A percentile compares a stretch with the other conserved stretches of the same genome.
These are phyloP conservation scores for Exophiala sideris DNA, from an alignment of 2,329 filamentous ascomycete genomes.

Conservation along the genomic window DNA sequence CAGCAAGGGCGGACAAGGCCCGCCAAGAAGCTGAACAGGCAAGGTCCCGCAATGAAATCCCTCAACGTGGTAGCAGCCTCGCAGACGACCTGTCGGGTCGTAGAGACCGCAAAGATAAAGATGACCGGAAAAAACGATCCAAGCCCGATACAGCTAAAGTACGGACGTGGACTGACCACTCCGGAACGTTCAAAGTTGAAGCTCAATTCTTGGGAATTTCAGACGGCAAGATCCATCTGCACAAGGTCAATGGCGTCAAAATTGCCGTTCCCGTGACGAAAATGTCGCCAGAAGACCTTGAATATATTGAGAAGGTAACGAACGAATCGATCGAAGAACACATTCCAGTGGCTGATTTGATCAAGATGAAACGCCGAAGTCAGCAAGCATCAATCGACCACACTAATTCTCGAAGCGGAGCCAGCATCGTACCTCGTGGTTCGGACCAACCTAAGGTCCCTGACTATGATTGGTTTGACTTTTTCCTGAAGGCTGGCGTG, in stretches of 20 bases:
- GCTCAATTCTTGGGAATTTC: constrained; percentile 92
- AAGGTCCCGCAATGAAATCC: constrained; percentile 58
- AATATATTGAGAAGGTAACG: constrained; percentile 87
- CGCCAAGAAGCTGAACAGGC: constrained; percentile 52
- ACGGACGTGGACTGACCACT: constrained; percentile 90
- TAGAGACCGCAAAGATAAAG: constrained; percentile 59
- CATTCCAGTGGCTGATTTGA: constrained; percentile 77
- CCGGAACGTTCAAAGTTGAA: constrained; percentile 94
- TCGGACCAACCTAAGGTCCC: constrained; percentile 38
- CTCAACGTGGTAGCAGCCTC: constrained; percentile 76
- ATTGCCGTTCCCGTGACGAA: constrained; percentile 94
- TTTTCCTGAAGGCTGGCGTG: constrained; percentile 90
- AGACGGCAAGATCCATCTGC: constrained; percentile 94
- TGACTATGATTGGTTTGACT: constrained; percentile 98
- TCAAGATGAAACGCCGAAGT: constrained; percentile 53
- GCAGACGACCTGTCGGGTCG: constrained; percentile 64
- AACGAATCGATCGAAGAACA: constrained; percentile 86
- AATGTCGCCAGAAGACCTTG: constrained; percentile 92
- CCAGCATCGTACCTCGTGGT: constrained; percentile 30
- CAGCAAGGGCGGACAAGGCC: constrained; percentile 59
- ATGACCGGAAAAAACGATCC: constrained; percentile 57
- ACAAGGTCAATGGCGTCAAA: constrained; percentile 97
- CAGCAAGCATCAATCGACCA: constrained; percentile 36
- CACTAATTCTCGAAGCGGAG: constrained; percentile 39
- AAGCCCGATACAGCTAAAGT: constrained; percentile 81